Conservation (phyloP, 345 rosid species). For the Eucalyptus pumila region DNA sequence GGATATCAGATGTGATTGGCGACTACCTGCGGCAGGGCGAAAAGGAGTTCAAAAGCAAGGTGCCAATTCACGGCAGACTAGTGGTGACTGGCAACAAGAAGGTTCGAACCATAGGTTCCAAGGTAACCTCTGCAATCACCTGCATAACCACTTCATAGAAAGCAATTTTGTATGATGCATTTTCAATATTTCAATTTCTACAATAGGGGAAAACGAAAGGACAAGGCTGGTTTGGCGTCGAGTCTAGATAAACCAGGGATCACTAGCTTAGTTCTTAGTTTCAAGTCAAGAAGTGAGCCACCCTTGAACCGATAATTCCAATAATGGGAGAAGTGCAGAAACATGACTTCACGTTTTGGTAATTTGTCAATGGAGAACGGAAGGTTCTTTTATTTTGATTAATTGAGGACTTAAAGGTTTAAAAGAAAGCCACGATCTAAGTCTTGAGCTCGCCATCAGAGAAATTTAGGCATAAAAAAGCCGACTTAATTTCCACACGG, state of each 20-base stretch:
- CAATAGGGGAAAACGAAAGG: not conserved
- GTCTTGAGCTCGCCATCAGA: fast-evolving
- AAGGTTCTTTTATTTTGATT: not conserved
- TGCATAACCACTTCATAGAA: not conserved
- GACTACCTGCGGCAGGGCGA: not conserved
- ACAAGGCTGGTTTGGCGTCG: fast-evolving
- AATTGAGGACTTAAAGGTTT: not conserved
- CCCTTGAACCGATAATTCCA: fast-evolving
- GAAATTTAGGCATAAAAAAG: not conserved
- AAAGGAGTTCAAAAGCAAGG: not conserved
- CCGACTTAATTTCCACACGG: not conserved
- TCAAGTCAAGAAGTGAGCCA: too few species aligned
- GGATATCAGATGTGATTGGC: not conserved
- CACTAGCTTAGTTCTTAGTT: not conserved
- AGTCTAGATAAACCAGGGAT: not conserved
- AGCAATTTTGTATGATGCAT: not conserved
- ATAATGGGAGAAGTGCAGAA: not conserved
- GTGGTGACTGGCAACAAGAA: not conserved
- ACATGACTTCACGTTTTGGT: not conserved
- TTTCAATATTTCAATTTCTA: not conserved
- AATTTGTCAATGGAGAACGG: not conserved
- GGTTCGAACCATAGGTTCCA: not conserved
- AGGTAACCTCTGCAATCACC: not conserved
- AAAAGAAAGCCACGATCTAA: not conserved
- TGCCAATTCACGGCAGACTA: not conserved